Conservation (phyloP, 75 land plant species). For the Picea sitchensis region DNA sequence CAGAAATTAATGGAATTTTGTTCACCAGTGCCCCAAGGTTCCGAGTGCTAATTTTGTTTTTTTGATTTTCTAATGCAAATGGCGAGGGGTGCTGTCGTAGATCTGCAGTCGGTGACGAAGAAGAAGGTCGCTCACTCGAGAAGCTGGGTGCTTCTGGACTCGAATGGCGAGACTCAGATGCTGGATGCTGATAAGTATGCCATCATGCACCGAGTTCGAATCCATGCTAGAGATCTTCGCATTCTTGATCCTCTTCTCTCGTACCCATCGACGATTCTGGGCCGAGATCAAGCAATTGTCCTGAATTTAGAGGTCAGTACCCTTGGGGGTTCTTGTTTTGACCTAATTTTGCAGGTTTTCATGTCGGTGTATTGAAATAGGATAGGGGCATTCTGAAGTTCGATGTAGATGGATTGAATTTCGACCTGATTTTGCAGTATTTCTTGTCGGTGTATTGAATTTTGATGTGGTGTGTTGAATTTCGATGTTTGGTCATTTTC, state of each 20-base stretch:
- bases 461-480: not conserved
- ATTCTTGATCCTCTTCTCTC: slow-evolving; percentile 87
- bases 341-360: not conserved
- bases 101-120: too few species aligned
- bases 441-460: not conserved
- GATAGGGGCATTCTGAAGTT: not conserved
- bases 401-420: too few species aligned
- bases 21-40: too few species aligned
- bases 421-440: too few species aligned
- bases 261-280: slow-evolving; percentile 92
- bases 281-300: slow-evolving; percentile 91
- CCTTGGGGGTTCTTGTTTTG: not conserved
- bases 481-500: not conserved
- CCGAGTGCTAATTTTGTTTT: too few species aligned
- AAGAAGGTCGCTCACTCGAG: too few species aligned
- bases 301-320: slow-evolving; percentile 81
- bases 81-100: too few species aligned
- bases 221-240: slow-evolving; percentile 89
- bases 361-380: not conserved
- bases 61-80: too few species aligned
- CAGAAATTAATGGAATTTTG: too few species aligned
- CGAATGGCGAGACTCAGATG: slow-evolving; percentile 48
- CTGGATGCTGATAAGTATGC: slow-evolving; percentile 88
- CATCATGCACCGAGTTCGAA: slow-evolving; percentile 90
- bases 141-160: slow-evolving; percentile 68